Evolutionary conservation across 106 monocot species (phyloP).

Genomic region (Vanilla planifolia): DNA sequence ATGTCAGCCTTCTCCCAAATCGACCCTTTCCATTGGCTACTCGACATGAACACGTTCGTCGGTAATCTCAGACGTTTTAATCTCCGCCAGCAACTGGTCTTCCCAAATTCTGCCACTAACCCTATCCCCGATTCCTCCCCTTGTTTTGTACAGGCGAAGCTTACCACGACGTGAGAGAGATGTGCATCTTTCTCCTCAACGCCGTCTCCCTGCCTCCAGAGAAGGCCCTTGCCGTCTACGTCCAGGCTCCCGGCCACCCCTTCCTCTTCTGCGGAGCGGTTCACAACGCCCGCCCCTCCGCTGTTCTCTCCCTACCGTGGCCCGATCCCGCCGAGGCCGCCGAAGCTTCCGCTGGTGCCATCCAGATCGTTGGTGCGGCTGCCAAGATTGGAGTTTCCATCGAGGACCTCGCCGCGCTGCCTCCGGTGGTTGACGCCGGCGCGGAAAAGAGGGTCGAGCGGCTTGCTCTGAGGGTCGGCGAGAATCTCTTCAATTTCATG

Average conservation of each 20-base stretch:
- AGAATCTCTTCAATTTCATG: constrained; percentile 97
- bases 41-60: constrained; percentile 54
- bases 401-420: constrained; percentile 77
- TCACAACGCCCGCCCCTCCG: constrained; percentile 63
- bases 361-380: background rate
- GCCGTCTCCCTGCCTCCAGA: constrained; percentile 45
- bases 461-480: constrained; percentile 67
- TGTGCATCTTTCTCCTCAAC: constrained; percentile 78
- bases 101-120: background rate
- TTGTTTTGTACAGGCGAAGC: constrained; percentile 18
- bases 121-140: background rate
- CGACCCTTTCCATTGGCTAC: constrained; percentile 83
- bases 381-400: constrained; percentile 84
- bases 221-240: constrained; percentile 79
- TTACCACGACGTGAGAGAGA: constrained; percentile 40
- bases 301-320: constrained; percentile 80
- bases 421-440: constrained; percentile 57
- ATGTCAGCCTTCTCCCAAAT: constrained; percentile 74
- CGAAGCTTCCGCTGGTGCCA: constrained; percentile 1
- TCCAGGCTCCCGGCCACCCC: constrained; percentile 42
- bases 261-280: constrained; percentile 83
- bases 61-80: background rate
- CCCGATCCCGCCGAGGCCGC: constrained; percentile 36
- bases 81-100: background rate
- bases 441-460: constrained; percentile 51